These are phyloP conservation scores for Hypomontagnella submonticulosa DNA, from an alignment of 495 filamentous ascomycete genomes.

Conservation along the genomic window DNA sequence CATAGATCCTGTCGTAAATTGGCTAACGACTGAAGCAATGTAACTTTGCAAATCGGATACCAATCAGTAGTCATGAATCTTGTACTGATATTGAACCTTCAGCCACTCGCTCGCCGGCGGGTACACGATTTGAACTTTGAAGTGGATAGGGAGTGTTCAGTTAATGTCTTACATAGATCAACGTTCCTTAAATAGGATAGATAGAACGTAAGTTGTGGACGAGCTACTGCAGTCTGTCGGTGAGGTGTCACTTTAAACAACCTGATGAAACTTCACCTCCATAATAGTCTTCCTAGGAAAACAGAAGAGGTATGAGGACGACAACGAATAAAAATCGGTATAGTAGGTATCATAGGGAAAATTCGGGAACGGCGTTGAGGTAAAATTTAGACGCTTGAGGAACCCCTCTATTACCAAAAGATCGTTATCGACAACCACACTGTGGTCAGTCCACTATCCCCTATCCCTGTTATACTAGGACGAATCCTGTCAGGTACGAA, in stretches of 20 bases:
- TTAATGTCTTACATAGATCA: background rate
- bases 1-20: slow-evolving; percentile 31
- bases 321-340: slow-evolving; percentile 3
- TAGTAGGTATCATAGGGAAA: background rate
- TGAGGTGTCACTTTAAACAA: slow-evolving; percentile 7
- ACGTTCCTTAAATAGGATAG: background rate
- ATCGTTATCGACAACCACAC: slow-evolving; percentile 13
- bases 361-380: background rate
- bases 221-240: slow-evolving; percentile 8
- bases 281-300: slow-evolving; percentile 2
- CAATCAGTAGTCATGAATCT: slow-evolving; percentile 18
- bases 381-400: background rate
- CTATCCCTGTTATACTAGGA: slow-evolving; percentile 17
- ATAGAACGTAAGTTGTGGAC: slow-evolving; percentile 2
- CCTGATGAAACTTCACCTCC: background rate
- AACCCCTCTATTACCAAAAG: background rate
- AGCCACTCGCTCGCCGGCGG: slow-evolving; percentile 11
- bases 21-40: slow-evolving; percentile 28
- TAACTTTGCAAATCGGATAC: slow-evolving; percentile 23
- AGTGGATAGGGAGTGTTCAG: background rate
- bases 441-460: slow-evolving; percentile 16
- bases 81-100: slow-evolving; percentile 15
- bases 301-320: background rate
- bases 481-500: slow-evolving; percentile 32
- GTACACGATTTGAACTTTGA: slow-evolving; percentile 14